Base-by-base conservation (phyloP, 345 rosid species). In the Moricandia moricandioides region DNA sequence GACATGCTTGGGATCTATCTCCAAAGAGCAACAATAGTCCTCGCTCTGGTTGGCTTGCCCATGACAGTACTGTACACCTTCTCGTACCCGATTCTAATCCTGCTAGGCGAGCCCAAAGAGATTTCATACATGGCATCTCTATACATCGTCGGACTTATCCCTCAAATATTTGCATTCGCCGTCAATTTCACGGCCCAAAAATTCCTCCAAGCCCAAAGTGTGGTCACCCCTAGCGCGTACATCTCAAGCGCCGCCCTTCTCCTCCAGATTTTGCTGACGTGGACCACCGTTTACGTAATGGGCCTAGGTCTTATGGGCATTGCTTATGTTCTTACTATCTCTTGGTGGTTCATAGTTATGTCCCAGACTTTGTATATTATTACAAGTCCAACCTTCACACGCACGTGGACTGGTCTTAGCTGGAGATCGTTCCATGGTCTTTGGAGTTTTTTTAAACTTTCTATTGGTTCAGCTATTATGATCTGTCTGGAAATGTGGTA, bases 401-500 rank as follows among this genome's bases (percentile, higher is more conserved):
- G 70, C 16, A 88, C 98, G 7, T 93, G 98, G 98, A 80, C 18
- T 24, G 97, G 97, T 12, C 61, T 88, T 5, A 81, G 81, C 13
- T 63, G 71, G 62, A 82, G 77, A 66, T 91, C 98, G 9, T 88
- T 89, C 72, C 78, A 81, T 6, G 98, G 96, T 18, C 74, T 90
- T 8, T 84, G 88, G 88, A 87, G 81, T 10, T 91, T 93, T 55
- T 70, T 90, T 2, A 87, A 84, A 69, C 65, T 93, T 1, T 91
- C 97, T 2, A 65, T 83, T 37, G 94, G 87, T 0, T 93, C 98
- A 0, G 97, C 97, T 0, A 92, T 93, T 37, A 91, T 93, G 98
- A 73, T 93, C 8, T 93, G 98, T 84, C 71, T 93, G 60, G 98
- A 93, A 72, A 89, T 88, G 7, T 93, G 98, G 98, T 93, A 93